Conservation (phyloP, 2,329 filamentous ascomycete species). For the Onygena corvina region DNA sequence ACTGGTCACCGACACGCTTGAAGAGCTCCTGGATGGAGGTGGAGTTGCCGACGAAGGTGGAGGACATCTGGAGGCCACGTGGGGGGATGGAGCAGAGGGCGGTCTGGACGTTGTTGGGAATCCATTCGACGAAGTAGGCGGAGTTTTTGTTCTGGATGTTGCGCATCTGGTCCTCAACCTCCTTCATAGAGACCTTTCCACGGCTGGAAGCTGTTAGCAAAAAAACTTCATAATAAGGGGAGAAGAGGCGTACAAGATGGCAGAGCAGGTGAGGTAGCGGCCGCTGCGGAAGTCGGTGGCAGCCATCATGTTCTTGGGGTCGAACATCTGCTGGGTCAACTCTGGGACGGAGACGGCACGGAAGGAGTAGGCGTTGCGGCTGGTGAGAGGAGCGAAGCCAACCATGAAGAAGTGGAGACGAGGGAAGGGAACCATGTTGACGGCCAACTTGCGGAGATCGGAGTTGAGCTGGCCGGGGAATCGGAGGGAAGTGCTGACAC, state of each 20-base stretch:
- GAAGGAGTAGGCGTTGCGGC: conserved; percentile 84
- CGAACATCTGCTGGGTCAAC: conserved; percentile 99
- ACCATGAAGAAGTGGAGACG: conserved; percentile 99
- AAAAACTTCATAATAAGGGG: neutral
- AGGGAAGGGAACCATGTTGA: conserved; percentile 99
- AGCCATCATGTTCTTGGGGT: conserved; percentile 99
- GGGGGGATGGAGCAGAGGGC: conserved; percentile 98
- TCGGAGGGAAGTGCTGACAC: conserved; percentile 94
- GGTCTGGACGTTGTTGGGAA: conserved; percentile 99
- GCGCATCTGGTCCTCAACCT: conserved; percentile 99
- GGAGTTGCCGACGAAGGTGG: conserved; percentile 97
- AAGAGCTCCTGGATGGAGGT: conserved; percentile 99
- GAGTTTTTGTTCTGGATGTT: conserved; percentile 99
- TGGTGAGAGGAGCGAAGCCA: conserved; percentile 96
- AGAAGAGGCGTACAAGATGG: conserved; percentile 61
- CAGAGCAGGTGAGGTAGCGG: conserved; percentile 97
- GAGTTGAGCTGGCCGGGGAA: conserved; percentile 99
- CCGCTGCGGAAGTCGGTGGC: conserved; percentile 99
- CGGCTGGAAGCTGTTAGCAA: conserved; percentile 48
- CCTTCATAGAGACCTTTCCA: conserved; percentile 99
- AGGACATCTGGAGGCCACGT: conserved; percentile 96
- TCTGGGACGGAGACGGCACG: conserved; percentile 94
- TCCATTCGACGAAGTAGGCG: conserved; percentile 99
- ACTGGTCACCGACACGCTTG: conserved; percentile 99
- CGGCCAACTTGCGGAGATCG: conserved; percentile 95